Evolutionary conservation across 2,329 filamentous ascomycete genomes (phyloP).

Genomic region (Chrysoporthe cubensis): DNA sequence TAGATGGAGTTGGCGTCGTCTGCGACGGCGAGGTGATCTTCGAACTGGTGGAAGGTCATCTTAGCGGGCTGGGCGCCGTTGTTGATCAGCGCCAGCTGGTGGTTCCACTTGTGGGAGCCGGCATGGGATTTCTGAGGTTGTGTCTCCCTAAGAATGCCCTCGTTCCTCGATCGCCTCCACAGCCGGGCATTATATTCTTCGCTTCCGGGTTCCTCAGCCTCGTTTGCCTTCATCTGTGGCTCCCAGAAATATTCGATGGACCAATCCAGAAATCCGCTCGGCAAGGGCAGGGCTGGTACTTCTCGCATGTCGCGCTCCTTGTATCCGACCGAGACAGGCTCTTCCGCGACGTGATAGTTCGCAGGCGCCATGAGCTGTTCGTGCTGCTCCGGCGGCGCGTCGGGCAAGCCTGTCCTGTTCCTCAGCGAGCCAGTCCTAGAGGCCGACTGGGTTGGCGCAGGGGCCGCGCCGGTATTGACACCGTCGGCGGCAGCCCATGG

Average conservation of each 20-base stretch:
- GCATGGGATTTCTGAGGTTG: slow-evolving; percentile 92
- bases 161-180: slow-evolving; percentile 91
- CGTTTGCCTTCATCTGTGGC: slow-evolving; percentile 95
- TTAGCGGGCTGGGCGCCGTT: slow-evolving; percentile 88
- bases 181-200: slow-evolving; percentile 94
- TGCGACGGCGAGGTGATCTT: slow-evolving; percentile 90
- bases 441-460: slow-evolving; percentile 30
- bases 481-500: slow-evolving; percentile 56
- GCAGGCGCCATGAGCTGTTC: slow-evolving; percentile 68
- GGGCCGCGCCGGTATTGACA: slow-evolving; percentile 30
- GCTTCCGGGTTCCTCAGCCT: slow-evolving; percentile 94
- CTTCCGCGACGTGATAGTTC: slow-evolving; percentile 75
- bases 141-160: slow-evolving; percentile 87
- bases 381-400: slow-evolving; percentile 72
- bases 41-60: slow-evolving; percentile 97
- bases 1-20: slow-evolving; percentile 90
- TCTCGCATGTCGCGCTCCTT: slow-evolving; percentile 62
- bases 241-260: slow-evolving; percentile 97
- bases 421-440: slow-evolving; percentile 44
- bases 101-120: slow-evolving; percentile 84
- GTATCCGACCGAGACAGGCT: slow-evolving; percentile 80
- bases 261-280: slow-evolving; percentile 89
- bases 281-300: slow-evolving; percentile 71
- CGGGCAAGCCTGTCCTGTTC: slow-evolving; percentile 44
- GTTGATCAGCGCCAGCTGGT: slow-evolving; percentile 79